Base-by-base conservation (phyloP, 208 protist species). In the Trypanosoma lewisi region DNA sequence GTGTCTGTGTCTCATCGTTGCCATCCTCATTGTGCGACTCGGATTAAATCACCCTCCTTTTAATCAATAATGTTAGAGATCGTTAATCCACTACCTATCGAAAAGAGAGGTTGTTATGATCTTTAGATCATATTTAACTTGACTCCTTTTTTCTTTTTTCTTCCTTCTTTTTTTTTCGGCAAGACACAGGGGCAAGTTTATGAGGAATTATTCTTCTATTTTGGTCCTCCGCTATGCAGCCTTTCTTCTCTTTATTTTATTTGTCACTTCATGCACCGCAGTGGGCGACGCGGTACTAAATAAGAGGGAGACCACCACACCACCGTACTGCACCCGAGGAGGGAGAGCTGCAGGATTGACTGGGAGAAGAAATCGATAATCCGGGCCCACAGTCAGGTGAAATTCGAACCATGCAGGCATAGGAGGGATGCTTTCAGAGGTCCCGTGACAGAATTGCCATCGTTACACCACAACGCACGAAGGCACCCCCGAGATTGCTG, bases 401-500 rank as follows among this genome's bases (percentile, higher is more conserved):
- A 37, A 58, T 67, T 39, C 50, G 61, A 37, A 58, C 50, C 30
- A 37, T 58, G 14, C 48, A 34, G 14, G 51, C 61, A 25, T 58
- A 58, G 23, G 27, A 67, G 21, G 61, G 62, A 57, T 67, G 62
- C 31, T 27, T 67, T n/a, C 48, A 58, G 39, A 4, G 37, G 33
- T 16, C 23, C 8, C 61, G 61, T 56, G 61, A 67, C 39, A 31
- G 61, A 17, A 58, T 67, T 44, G 51, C 52, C 36, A 30, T 67
- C 23, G 50, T 67, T 16, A 44, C 27, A 2, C 39, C 51, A 44
- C 17, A 51, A 8, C 51, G 30, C 9, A 52, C 14, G 0, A 23
- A 0, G 23, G 3, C 62, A 27, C 31, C n/a, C 28, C 51, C 62
- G 11, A 59, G 31, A 23, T n/a, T 9, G 5, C 39, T 67, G 8